Conservation (phyloP, 2,329 filamentous ascomycete genomes). For the Ascochyta lentis region DNA sequence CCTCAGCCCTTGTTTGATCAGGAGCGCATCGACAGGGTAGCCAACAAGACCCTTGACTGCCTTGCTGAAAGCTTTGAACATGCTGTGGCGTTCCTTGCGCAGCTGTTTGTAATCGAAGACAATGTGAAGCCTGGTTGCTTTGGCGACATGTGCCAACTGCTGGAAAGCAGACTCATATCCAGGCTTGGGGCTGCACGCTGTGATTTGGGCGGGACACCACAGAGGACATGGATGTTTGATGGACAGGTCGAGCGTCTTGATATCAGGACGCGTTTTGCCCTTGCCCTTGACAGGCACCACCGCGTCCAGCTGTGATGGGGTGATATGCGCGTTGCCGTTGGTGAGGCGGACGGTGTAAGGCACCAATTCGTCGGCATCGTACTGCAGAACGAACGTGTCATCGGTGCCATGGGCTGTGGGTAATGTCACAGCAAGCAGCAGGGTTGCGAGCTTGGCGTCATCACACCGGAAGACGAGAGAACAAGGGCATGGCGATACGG, state of each 20-base stretch:
- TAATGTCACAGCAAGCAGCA: slow-evolving; percentile 9
- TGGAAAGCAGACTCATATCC: slow-evolving; percentile 14
- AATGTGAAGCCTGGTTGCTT: slow-evolving; percentile 14
- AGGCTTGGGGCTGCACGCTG: slow-evolving; percentile 1
- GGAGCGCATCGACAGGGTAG: slow-evolving; percentile 14
- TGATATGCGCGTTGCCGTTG: neutral
- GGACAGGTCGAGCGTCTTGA: slow-evolving; percentile 16
- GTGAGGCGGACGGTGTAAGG: neutral
- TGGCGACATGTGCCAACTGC: slow-evolving; percentile 13
- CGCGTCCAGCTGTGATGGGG: slow-evolving; percentile 9
- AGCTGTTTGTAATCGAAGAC: slow-evolving; percentile 17
- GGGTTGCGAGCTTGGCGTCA: slow-evolving; percentile 13
- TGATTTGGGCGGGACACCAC: neutral
- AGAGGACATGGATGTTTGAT: neutral
- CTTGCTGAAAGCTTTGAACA: slow-evolving; percentile 19
- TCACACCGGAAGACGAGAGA: slow-evolving; percentile 19
- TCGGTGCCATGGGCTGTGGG: slow-evolving; percentile 7
- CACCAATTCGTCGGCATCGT: slow-evolving; percentile 13
- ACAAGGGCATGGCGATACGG: slow-evolving; percentile 13
- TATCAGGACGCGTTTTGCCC: slow-evolving; percentile 11
- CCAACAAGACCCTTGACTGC: slow-evolving; percentile 4
- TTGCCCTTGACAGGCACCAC: slow-evolving; percentile 11
- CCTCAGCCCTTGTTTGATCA: slow-evolving; percentile 13
- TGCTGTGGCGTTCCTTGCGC: slow-evolving; percentile 10
- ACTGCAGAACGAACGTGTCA: slow-evolving; percentile 13